Evolutionary conservation across 2,329 filamentous ascomycete species (phyloP).

Genomic region (Botrytis elliptica): DNA sequence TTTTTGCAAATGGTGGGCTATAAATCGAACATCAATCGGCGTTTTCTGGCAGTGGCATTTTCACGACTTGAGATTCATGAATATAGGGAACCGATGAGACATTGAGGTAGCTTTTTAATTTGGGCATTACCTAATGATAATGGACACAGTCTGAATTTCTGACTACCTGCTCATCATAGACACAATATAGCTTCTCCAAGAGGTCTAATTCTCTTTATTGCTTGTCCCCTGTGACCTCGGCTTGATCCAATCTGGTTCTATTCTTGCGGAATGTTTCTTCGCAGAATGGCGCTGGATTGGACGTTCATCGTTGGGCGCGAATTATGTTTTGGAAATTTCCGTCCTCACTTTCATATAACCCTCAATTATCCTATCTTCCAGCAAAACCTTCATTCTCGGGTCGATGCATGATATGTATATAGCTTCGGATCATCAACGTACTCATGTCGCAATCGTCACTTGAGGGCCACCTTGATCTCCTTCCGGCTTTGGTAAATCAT

Average conservation of each 20-base stretch:
- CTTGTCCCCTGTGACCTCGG: neutral
- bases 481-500: constrained; percentile 50
- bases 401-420: neutral
- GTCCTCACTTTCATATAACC: neutral
- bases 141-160: neutral
- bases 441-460: constrained; percentile 26
- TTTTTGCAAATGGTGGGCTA: neutral
- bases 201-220: neutral
- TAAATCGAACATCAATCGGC: neutral
- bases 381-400: neutral
- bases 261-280: constrained; percentile 11
- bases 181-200: neutral
- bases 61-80: constrained; percentile 2
- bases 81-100: neutral
- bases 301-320: neutral
- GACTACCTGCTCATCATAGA: neutral
- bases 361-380: neutral
- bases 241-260: neutral
- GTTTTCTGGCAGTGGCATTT: neutral
- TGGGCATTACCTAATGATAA: neutral
- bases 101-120: neutral
- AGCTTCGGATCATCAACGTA: neutral
- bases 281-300: neutral
- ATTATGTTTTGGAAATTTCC: neutral
- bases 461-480: constrained; percentile 25